Conservation (phyloP, 75 land plant genomes). For the Pinus taeda region DNA sequence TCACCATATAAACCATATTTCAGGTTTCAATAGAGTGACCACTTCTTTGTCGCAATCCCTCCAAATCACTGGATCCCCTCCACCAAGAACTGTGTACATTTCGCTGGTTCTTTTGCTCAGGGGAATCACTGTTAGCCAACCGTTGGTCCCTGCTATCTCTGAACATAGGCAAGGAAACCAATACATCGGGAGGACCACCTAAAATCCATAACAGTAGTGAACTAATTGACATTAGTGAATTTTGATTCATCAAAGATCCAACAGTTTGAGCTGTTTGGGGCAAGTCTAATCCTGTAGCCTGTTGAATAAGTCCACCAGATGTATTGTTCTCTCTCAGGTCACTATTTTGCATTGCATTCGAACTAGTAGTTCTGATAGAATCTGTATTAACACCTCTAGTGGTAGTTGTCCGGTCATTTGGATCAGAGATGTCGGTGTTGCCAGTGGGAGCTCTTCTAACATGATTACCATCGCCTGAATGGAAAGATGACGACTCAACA, state of each 20-base stretch:
- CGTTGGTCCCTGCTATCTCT: conserved; percentile 49
- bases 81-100: conserved; percentile 10
- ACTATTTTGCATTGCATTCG: conserved; percentile 6
- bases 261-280: conserved; percentile 19
- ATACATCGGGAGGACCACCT: conserved; percentile 59
- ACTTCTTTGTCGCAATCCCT: background rate
- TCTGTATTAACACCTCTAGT: conserved; percentile 9
- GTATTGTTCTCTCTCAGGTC: conserved; percentile 2
- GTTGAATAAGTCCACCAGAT: conserved; percentile 7
- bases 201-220: conserved; percentile 68
- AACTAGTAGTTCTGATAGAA: conserved; percentile 1
- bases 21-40: conserved; percentile 6
- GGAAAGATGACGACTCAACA: background rate
- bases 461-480: background rate
- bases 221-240: conserved; percentile 40
- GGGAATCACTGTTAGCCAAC: conserved; percentile 29
- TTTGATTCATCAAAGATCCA: conserved; percentile 14
- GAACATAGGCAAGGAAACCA: conserved; percentile 57
- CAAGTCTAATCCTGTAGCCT: conserved; percentile 13
- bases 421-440: background rate
- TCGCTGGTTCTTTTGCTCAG: conserved; percentile 16
- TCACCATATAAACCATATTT: background rate
- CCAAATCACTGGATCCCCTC: conserved; percentile 2
- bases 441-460: background rate
- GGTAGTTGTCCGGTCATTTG: background rate